Conservation (phyloP, 768 basidiomycete species). For the Tricholoma sp. region DNA sequence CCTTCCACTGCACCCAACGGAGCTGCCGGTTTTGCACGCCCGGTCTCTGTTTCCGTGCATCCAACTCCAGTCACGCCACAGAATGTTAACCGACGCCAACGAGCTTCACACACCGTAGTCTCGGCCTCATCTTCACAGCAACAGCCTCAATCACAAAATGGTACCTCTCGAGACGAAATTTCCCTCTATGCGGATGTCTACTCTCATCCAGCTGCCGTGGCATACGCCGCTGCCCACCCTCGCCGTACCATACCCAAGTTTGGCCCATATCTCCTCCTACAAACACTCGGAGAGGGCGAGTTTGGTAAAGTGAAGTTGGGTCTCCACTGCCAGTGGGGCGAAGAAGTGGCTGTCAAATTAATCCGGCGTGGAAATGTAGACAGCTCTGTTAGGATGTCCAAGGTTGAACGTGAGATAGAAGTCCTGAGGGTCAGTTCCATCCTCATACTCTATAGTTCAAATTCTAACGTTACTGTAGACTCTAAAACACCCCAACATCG, state of each 20-base stretch:
- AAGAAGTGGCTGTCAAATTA: slow-evolving; percentile 98
- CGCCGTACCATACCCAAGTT: slow-evolving; percentile 88
- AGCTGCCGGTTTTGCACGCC: slow-evolving; percentile 27
- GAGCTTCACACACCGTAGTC: slow-evolving; percentile 70
- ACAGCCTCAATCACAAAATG: slow-evolving; percentile 21
- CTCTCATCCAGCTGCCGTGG: slow-evolving; percentile 78
- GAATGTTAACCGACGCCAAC: slow-evolving; percentile 42
- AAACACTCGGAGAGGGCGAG: slow-evolving; percentile 97
- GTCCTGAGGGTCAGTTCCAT: slow-evolving; percentile 74
- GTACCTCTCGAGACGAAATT: slow-evolving; percentile 36
- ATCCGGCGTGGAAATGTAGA: slow-evolving; percentile 93
- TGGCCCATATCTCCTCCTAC: slow-evolving; percentile 91
- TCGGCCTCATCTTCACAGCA: slow-evolving; percentile 36
- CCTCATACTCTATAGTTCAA: background rate
- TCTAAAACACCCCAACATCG: slow-evolving; percentile 97
- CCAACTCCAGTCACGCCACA: slow-evolving; percentile 39
- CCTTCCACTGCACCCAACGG: slow-evolving; percentile 9
- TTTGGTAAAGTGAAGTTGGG: slow-evolving; percentile 99
- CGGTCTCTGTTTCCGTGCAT: slow-evolving; percentile 55
- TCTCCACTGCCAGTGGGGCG: slow-evolving; percentile 87
- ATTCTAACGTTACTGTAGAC: slow-evolving; percentile 41
- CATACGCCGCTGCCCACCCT: slow-evolving; percentile 80
- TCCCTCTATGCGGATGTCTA: slow-evolving; percentile 68
- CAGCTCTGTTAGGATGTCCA: slow-evolving; percentile 78
- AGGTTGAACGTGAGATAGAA: slow-evolving; percentile 97